phyloP scores from a whole-genome alignment of 177 flowering plant species.

The Vitis hybrid region DNA sequence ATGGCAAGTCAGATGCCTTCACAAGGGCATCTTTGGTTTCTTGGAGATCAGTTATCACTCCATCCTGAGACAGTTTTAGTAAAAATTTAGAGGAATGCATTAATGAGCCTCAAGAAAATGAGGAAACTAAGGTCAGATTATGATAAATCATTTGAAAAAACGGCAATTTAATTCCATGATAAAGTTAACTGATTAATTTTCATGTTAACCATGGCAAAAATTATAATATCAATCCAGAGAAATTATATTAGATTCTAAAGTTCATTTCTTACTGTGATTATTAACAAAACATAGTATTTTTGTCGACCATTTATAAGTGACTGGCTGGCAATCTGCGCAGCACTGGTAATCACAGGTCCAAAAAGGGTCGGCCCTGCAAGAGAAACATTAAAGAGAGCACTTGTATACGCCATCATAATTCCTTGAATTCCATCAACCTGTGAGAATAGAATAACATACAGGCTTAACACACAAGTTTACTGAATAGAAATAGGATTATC shows the following conservation, averaged over 20 bases:
- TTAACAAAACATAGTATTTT: constrained; percentile 77
- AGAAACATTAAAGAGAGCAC: constrained; percentile 82
- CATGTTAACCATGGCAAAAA: background rate
- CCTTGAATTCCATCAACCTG: constrained; percentile 93
- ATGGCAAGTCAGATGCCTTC: constrained; percentile 87
- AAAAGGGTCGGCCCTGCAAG: constrained; percentile 95
- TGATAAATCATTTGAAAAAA: background rate
- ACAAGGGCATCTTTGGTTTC: constrained; percentile 94
- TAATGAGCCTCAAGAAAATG: background rate
- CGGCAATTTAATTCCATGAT: background rate
- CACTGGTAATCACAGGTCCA: constrained; percentile 76
- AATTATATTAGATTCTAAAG: background rate
- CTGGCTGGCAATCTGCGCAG: constrained; percentile 71
- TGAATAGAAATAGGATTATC: background rate
- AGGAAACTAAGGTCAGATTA: background rate
- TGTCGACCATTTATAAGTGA: constrained; percentile 51
- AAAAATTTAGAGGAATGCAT: constrained; percentile 2
- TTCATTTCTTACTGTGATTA: constrained; percentile 70
- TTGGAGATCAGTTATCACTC: constrained; percentile 97
- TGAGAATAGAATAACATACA: constrained; percentile 4
- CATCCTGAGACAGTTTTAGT: constrained; percentile 56
- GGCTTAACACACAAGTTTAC: constrained; percentile 1
- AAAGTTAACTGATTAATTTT: background rate
- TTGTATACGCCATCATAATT: constrained; percentile 75
- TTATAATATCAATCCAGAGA: background rate